Conservation (phyloP, 371 early-diverging fungal genomes). For the Mortierella sp. region DNA sequence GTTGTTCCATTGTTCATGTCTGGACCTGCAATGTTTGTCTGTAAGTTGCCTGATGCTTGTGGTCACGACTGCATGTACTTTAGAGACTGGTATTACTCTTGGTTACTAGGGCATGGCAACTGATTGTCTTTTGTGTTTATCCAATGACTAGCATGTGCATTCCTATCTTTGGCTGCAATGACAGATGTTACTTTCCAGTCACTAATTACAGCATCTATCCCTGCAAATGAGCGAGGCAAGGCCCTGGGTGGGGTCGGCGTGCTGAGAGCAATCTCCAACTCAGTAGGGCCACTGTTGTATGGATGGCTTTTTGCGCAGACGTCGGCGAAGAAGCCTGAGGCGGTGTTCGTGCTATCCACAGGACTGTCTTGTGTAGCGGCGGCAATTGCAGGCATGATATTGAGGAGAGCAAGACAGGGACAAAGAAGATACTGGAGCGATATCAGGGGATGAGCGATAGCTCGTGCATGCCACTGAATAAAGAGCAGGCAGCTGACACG, state of each 20-base stretch:
- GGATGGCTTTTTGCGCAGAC: slow-evolving; percentile 25
- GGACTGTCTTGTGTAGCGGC: neutral
- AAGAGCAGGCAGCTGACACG: neutral
- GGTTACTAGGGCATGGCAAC: neutral
- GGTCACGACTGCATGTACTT: neutral
- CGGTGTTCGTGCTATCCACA: slow-evolving; percentile 13
- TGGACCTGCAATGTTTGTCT: neutral
- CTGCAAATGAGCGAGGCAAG: slow-evolving; percentile 25
- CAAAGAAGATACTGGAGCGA: too few relatives aligned
- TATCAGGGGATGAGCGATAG: neutral
- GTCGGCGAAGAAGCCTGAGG: slow-evolving; percentile 13
- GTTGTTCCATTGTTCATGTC: neutral
- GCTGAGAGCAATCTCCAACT: slow-evolving; percentile 10
- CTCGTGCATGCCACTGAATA: neutral
- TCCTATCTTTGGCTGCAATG: slow-evolving; percentile 12
- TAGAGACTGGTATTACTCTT: too few relatives aligned
- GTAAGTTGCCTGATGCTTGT: neutral
- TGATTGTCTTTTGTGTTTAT: neutral
- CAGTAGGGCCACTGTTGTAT: slow-evolving; percentile 10
- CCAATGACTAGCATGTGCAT: slow-evolving; percentile 9
- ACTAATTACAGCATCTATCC: slow-evolving; percentile 21
- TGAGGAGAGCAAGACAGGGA: neutral
- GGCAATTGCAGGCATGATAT: neutral
- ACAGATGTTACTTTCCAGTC: slow-evolving; percentile 9
- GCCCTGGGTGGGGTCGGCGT: slow-evolving; percentile 23